phyloP scores from a whole-genome alignment of 768 basidiomycete genomes.

The Rhodocollybia butyracea region DNA sequence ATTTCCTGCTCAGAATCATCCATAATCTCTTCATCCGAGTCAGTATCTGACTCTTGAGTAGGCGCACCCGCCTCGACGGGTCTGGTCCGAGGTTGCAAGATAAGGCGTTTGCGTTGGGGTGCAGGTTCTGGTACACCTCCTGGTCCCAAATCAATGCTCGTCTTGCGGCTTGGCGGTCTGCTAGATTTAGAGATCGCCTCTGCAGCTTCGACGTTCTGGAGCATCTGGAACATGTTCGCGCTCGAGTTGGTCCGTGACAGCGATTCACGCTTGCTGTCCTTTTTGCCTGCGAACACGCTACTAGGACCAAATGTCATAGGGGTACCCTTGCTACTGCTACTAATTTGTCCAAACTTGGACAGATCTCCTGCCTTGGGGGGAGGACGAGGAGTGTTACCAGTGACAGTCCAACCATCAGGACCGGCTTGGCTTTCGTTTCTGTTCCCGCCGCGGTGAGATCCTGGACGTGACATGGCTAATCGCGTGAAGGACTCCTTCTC shows the following conservation, averaged over 20 bases:
- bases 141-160: constrained; percentile 42
- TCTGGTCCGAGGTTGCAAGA: constrained; percentile 77
- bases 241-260: constrained; percentile 77
- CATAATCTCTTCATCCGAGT: constrained; percentile 14
- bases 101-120: constrained; percentile 64
- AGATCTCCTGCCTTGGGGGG: constrained; percentile 82
- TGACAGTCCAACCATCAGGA: constrained; percentile 87
- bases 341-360: constrained; percentile 86
- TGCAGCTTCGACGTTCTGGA: constrained; percentile 55
- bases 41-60: constrained; percentile 7
- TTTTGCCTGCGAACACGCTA: constrained; percentile 76
- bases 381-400: constrained; percentile 45
- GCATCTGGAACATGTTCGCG: constrained; percentile 87
- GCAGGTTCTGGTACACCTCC: constrained; percentile 42
- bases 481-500: constrained; percentile 59
- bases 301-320: constrained; percentile 81
- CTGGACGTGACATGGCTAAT: constrained; percentile 83
- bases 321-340: constrained; percentile 47
- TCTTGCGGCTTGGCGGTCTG: constrained; percentile 46
- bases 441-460: constrained; percentile 83
- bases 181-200: constrained; percentile 53
- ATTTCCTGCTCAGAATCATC: constrained; percentile 47
- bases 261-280: constrained; percentile 62
- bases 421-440: constrained; percentile 52
- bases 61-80: constrained; percentile 49